Conservation (phyloP, 495 filamentous ascomycete species). For the Podospora pseudocomata region DNA sequence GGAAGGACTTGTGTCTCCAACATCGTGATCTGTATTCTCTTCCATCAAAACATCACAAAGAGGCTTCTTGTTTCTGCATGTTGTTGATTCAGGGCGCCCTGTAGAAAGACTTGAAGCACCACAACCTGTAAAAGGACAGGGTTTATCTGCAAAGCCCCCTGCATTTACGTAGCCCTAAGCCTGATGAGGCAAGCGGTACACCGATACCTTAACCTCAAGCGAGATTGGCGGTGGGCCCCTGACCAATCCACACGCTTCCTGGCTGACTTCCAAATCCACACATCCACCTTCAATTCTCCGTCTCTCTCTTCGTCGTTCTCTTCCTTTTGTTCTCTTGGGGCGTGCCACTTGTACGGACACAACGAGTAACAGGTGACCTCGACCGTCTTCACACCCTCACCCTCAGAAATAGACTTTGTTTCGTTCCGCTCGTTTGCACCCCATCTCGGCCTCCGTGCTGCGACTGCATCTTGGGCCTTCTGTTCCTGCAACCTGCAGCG, state of each 20-base stretch:
- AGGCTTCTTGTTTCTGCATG: neutral
- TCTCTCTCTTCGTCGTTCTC: constrained; percentile 18
- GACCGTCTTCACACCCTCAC: constrained; percentile 5
- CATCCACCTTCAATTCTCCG: constrained; percentile 17
- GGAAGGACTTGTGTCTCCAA: neutral
- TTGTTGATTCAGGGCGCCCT: neutral
- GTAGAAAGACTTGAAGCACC: constrained; percentile 6
- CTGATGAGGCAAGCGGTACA: constrained; percentile 24
- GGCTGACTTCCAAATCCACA: constrained; percentile 18
- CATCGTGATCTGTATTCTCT: neutral
- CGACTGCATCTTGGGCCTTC: constrained; percentile 12
- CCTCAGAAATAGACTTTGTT: constrained; percentile 9
- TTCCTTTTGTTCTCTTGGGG: constrained; percentile 12
- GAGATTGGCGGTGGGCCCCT: constrained; percentile 33
- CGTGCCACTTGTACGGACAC: neutral
- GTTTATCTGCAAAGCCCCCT: constrained; percentile 16
- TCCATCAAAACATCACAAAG: neutral
- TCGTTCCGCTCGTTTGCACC: constrained; percentile 10
- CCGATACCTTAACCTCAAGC: constrained; percentile 34
- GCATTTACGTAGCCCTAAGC: constrained; percentile 23
- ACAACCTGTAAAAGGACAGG: neutral
- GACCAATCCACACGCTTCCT: constrained; percentile 26
- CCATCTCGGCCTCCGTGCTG: constrained; percentile 9
- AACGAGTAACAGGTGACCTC: constrained; percentile 3
- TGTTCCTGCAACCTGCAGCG: constrained; percentile 17